These are phyloP conservation scores for Dictyostelium citrinum DNA, from an alignment of 78 protist genomes.

Conservation along the genomic window DNA sequence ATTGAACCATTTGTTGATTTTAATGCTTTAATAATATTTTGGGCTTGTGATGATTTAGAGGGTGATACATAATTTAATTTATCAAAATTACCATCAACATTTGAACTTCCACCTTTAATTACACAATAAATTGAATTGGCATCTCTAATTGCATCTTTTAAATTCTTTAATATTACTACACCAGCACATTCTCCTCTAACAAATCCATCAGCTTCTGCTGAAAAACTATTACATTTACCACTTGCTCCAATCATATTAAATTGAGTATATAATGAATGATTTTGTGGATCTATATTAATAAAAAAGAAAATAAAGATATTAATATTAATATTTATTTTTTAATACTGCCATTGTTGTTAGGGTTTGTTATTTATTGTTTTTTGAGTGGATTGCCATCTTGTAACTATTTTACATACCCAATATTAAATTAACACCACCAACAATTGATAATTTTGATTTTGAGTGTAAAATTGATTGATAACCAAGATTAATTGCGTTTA, in stretches of 20 bases:
- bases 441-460: no score
- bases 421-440: no score
- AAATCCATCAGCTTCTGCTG: conserved; percentile 89
- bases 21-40: conserved; percentile 39
- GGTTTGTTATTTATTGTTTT: no score
- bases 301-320: no score
- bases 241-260: not conserved
- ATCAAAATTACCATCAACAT: conserved; percentile 72
- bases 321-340: no score
- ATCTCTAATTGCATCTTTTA: not conserved
- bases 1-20: not conserved
- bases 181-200: conserved; percentile 87
- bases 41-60: conserved; percentile 71
- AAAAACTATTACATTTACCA: conserved; percentile 81
- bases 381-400: no score
- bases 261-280: no score
- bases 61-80: conserved; percentile 71
- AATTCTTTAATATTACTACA: not conserved
- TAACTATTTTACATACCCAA: no score
- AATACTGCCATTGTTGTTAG: no score
- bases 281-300: no score
- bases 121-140: not conserved
- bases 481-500: no score
- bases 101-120: not conserved
- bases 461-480: no score